phyloP scores from a whole-genome alignment of 257 asterid species.

The Solanum acaule region DNA sequence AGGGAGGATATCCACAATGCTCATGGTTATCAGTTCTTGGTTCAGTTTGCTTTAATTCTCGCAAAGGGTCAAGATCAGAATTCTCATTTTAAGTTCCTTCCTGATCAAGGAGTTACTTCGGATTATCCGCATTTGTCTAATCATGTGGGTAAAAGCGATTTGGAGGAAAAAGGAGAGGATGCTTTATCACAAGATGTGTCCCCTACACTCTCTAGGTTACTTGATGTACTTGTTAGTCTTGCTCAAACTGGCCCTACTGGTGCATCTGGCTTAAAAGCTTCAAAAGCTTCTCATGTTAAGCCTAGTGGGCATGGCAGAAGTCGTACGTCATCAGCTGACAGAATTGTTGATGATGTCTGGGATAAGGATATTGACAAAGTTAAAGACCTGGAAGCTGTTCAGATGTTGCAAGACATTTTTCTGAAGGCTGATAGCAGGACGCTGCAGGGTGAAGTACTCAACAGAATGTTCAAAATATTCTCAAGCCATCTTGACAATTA shows the following conservation, averaged over 20 bases:
- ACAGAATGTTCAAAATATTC: slow-evolving; percentile 87
- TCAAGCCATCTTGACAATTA: slow-evolving; percentile 94
- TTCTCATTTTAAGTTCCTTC: slow-evolving; percentile 19
- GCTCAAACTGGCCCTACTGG: slow-evolving; percentile 67
- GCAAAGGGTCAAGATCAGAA: slow-evolving; percentile 48
- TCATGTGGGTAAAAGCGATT: slow-evolving; percentile 20
- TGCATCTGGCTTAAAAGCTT: slow-evolving; percentile 28
- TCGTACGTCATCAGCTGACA: slow-evolving; percentile 70
- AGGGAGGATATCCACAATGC: slow-evolving; percentile 98
- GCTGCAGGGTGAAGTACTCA: slow-evolving; percentile 89
- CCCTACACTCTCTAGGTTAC: slow-evolving; percentile 82
- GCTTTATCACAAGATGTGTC: slow-evolving; percentile 45
- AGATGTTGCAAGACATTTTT: slow-evolving; percentile 90
- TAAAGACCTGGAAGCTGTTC: slow-evolving; percentile 95
- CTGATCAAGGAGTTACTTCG: slow-evolving; percentile 34
- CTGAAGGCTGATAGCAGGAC: slow-evolving; percentile 84
- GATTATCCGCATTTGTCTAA: slow-evolving; percentile 27
- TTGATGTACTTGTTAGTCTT: slow-evolving; percentile 74
- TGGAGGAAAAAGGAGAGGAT: slow-evolving; percentile 28
- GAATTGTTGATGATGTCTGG: slow-evolving; percentile 62
- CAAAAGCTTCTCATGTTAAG: slow-evolving; percentile 50
- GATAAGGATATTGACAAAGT: slow-evolving; percentile 84
- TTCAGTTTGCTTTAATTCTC: slow-evolving; percentile 90
- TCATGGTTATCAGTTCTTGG: slow-evolving; percentile 94
- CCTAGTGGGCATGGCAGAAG: slow-evolving; percentile 56